A percentile compares a stretch with the other conserved stretches of the same genome.
These are phyloP conservation scores for Metschnikowia picachoensis DNA, from an alignment of 805 yeast genomes.

Conservation along the genomic window DNA sequence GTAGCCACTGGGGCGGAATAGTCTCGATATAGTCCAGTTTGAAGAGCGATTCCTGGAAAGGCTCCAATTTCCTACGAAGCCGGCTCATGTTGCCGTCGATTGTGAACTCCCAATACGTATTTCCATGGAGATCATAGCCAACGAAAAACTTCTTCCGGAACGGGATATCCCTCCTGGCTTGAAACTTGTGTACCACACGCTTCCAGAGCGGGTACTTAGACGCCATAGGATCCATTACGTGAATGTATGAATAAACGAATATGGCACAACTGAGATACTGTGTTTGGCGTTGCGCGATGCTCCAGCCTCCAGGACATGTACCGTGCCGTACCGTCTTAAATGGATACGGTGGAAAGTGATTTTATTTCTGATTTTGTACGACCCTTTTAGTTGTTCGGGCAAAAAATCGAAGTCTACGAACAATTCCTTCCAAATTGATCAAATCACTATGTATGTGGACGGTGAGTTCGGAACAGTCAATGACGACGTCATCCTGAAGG, in stretches of 20 bases:
- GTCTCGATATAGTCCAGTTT: slow-evolving; percentile 57
- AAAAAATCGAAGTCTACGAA: too few relatives aligned
- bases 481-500: too few relatives aligned
- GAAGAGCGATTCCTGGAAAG: slow-evolving; percentile 43
- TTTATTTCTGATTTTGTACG: too few relatives aligned
- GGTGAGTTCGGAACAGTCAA: too few relatives aligned
- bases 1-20: slow-evolving; percentile 71
- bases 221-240: slow-evolving; percentile 46
- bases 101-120: slow-evolving; percentile 80
- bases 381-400: too few relatives aligned
- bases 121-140: slow-evolving; percentile 79
- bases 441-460: too few relatives aligned
- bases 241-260: neutral
- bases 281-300: neutral
- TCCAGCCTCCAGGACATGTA: neutral
- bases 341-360: too few relatives aligned
- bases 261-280: neutral
- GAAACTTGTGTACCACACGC: slow-evolving; percentile 52
- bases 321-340: neutral
- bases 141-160: slow-evolving; percentile 66
- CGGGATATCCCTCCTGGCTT: slow-evolving; percentile 60
- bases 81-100: slow-evolving; percentile 49
- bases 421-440: too few relatives aligned
- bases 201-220: slow-evolving; percentile 48
- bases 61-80: slow-evolving; percentile 62